Percentiles rank a stretch among this genome's conserved stretches.
These are phyloP conservation scores for Sporisorium graminicola DNA, from an alignment of 1,284 basidiomycete species.

Conservation along the genomic window DNA sequence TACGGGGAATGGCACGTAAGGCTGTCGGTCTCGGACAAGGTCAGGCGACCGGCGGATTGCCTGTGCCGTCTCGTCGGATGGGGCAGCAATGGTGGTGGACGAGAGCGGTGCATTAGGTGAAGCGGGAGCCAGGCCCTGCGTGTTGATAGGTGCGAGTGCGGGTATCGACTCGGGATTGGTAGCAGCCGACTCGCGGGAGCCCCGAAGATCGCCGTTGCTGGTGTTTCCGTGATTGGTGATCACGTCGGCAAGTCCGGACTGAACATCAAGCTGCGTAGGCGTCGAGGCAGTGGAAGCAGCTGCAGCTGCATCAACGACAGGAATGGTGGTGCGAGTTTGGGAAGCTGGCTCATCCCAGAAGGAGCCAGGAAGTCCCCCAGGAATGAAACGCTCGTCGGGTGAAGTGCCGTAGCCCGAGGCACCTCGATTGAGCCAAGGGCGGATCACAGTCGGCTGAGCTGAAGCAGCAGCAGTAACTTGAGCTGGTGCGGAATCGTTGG, in stretches of 20 bases:
- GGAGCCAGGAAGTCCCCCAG: conserved; percentile 38
- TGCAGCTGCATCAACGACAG: neutral
- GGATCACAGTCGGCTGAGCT: conserved; percentile 8
- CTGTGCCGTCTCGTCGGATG: conserved; percentile 37
- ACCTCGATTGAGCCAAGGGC: conserved; percentile 39
- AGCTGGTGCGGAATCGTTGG: too few species aligned
- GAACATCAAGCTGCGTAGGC: neutral
- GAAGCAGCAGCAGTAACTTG: neutral
- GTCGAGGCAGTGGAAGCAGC: neutral
- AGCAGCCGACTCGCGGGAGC: conserved; percentile 1
- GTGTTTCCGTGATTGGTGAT: neutral
- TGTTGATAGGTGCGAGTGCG: conserved; percentile 34
- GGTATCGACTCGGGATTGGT: conserved; percentile 8
- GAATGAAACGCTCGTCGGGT: conserved; percentile 39
- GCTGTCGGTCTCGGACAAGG: conserved; percentile 1
- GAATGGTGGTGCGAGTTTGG: neutral
- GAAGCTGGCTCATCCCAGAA: conserved; percentile 40
- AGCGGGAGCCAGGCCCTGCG: conserved; percentile 27
- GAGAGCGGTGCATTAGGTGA: conserved; percentile 29
- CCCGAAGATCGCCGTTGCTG: conserved; percentile 6
- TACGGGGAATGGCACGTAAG: conserved; percentile 4
- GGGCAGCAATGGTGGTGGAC: conserved; percentile 36
- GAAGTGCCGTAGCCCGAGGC: conserved; percentile 27
- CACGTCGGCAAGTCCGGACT: conserved; percentile 1
- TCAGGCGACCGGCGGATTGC: conserved; percentile 32